Evolutionary conservation across 257 asterid genomes (phyloP), one percentile per base, ranked within the genome.

Genomic region (Echium plantagineum): DNA sequence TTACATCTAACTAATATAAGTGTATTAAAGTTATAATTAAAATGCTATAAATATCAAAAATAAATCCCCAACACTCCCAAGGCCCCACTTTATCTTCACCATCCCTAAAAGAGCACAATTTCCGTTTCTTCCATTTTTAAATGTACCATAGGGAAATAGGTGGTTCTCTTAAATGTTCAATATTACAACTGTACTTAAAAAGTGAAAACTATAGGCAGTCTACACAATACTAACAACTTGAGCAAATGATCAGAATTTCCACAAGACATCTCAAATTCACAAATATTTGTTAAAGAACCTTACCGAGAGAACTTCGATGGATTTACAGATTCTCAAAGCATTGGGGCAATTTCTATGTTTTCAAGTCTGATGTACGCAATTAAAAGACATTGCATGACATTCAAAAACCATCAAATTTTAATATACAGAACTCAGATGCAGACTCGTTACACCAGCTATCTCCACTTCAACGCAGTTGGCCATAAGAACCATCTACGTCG

Each of bases 351-450:
- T n/a, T n/a, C n/a, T n/a, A n/a, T n/a, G n/a, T 85, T 24, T 21
- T 0, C 86, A 71, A 15, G 46, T 35, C 85, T 69, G 0, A 21
- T 21, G 19, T 69, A 73, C 7, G 64, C 61, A 75, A 69, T 77
- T 51, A 78, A 58, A 56, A 91, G 74, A 69, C 86, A 46, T 88
- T 81, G 32, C 95, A 83, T 10, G 89, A 89, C 65, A 96, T 80
- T 42, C 49, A 42, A 42, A 9, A 42, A 10, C 5, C 17, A 42
- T 10, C 17, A 42, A 42, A 42, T 13, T 42, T 42, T 5, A 42
- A 62, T 55, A 64, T 68, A 26, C 60, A 21, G 55, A 65, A 62
- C 12, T 71, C 55, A 57, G 62, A 63, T 75, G 62, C 68, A 60
- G 52, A 4, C 32, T 31, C 46, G 58, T 10, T 38, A 52, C 57